A percentile compares a stretch with the other conserved stretches of the same genome.
phyloP scores from a whole-genome alignment of 2,329 filamentous ascomycete species.

The Apiospora aurea region DNA sequence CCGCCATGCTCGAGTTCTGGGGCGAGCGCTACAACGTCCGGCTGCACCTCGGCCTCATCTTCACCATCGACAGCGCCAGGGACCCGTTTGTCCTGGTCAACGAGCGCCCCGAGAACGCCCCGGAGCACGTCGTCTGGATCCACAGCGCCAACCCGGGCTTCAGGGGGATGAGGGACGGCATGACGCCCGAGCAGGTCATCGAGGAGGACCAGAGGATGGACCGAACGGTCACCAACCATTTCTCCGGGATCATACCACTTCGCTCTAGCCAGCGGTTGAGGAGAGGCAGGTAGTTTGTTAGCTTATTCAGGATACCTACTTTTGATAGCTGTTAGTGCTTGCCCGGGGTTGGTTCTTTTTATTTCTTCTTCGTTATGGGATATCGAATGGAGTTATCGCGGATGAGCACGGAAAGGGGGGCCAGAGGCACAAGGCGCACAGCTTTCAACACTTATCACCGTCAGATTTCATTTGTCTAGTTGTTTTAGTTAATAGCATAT shows the following conservation, averaged over 20 bases:
- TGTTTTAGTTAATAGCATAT: constrained; percentile 9
- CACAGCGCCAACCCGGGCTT: not conserved
- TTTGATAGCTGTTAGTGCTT: not conserved
- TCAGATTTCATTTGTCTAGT: constrained; percentile 13
- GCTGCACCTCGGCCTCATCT: constrained; percentile 22
- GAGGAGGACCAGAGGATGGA: not conserved
- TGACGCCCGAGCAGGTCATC: not conserved
- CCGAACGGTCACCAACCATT: not conserved
- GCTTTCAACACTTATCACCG: not conserved
- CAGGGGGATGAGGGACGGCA: not conserved
- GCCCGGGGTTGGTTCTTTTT: not conserved
- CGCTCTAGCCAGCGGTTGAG: not conserved
- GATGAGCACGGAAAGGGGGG: not conserved
- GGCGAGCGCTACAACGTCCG: not conserved
- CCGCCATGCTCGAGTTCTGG: constrained; percentile 23
- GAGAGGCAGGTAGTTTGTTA: not conserved
- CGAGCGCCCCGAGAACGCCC: not conserved
- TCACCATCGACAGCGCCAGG: not conserved
- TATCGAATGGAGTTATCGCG: not conserved
- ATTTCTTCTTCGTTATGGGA: not conserved
- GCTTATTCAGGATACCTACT: not conserved
- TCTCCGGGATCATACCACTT: constrained; percentile 11
- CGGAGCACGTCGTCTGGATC: constrained; percentile 25
- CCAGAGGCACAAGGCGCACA: not conserved
- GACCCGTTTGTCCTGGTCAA: constrained; percentile 11